Base-by-base conservation (phyloP, 2,329 filamentous ascomycete genomes). In the Diaporthe capsici region DNA sequence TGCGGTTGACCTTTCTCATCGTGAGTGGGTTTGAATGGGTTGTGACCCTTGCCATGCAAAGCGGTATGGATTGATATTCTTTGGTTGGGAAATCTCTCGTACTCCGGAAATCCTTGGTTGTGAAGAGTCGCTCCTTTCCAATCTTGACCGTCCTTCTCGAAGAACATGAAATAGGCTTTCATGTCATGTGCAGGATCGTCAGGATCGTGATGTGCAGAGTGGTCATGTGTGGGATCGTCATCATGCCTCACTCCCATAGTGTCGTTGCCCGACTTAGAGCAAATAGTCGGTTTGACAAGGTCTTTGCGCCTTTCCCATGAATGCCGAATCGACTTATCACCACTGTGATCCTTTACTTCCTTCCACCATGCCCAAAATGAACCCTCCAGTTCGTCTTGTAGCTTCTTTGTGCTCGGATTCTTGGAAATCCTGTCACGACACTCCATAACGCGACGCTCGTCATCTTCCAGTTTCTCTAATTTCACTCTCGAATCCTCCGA, bases 161-260 rank as follows among this genome's bases (percentile, higher is more conserved):
- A 73, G 39, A 67, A 68, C 25, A 73, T 73, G 72, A 73, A 42
- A 37, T 44, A 42, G 8, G 58, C 72, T 1, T 57, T 65, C 34
- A 68, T 9, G 3, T 73, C 61, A 8, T 47, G 47, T 6, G 47
- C 58, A 55, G 72, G 72, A 3, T 73, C 47, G 8, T 34, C 31
- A 34, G 31, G 31, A 34, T 34, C 31, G 6, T 73, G 42, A 12
- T 47, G 47, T 5, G 47, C 58, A 55, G 72, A 60, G 5, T 73
- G 25, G 8, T 8, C 31, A 28, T 28, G 28, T 28, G 28, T 28
- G 28, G 28, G 28, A 28, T 28, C 28, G 3, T 73, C 60, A 9
- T 57, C 12, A 1, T 34, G 4, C 0, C 25, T 3, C 3, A 44
- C 31, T 20, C 7, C 9, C 25, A 1, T 8, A 0, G 17, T 7